Base-by-base conservation (phyloP, 306 rosid genomes). In the Ochetophila trinervis region DNA sequence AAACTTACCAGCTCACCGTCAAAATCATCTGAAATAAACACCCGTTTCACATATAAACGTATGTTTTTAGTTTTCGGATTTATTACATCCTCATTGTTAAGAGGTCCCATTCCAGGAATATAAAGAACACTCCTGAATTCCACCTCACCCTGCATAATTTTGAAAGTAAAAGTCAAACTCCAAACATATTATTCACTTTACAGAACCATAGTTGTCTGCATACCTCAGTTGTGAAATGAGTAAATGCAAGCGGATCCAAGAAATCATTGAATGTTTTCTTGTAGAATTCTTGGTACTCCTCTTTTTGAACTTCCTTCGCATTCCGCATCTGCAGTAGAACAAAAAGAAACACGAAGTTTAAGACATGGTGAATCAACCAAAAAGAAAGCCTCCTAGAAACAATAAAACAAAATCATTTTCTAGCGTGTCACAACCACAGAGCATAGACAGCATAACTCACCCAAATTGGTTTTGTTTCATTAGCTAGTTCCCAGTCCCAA, bases 151-250 rank as follows among this genome's bases (percentile, higher is more conserved):
- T 94, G 88, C 80, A 64, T 30, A 69, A 60, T 62, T 79, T 66
- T 80, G 50, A 53, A 62, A 49, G 37, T 77, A 8, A 69, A 58
- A 64, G 71, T 47, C 50, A n/a, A 47, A 60, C 61, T 60, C 73
- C 54, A 65, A 47, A 64, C 45, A 69, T 20, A 32, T 20, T 32
- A 5, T 54, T 9, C 35, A 18, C 21, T 19, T 14, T 23, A 47
- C 35, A 37, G 21, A 61, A 30, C 22, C 60, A 68, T 24, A 48
- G 20, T 48, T 24, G 48, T 70, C 40, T 27, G 57, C 32, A 60
- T 72, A 94, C 99, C 97, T 94, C 97, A 0, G 99, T 94, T 32
- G 96, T 90, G 82, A 94, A 90, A 85, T 94, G 99, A 60, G 96
- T 69, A 64, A 87, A 64, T 9, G 86, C 95, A 77, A 94, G 81